A percentile compares a stretch with the other conserved stretches of the same genome.
Evolutionary conservation across 2,329 filamentous ascomycete species (phyloP).

Genomic region (Fusarium keratoplasticum): DNA sequence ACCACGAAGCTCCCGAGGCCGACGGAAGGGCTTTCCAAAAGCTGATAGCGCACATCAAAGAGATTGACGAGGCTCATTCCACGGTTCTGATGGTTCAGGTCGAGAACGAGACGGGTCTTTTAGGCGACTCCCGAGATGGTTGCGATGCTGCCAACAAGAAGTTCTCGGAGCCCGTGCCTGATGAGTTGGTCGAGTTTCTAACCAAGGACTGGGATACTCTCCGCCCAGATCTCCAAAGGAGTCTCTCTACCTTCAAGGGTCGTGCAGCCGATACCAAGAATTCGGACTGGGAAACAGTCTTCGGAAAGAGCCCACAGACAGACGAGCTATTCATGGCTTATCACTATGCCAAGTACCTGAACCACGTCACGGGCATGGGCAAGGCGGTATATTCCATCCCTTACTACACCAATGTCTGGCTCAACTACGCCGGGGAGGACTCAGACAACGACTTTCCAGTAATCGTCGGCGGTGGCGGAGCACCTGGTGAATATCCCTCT

Average conservation of each 20-base stretch:
- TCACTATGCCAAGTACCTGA: constrained; percentile 42
- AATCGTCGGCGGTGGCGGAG: constrained; percentile 43
- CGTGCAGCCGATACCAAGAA: not conserved
- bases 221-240: constrained; percentile 6
- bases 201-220: constrained; percentile 11
- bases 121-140: constrained; percentile 61
- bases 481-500: constrained; percentile 47
- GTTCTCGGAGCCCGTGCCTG: constrained; percentile 16
- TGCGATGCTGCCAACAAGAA: constrained; percentile 50
- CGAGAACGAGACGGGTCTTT: constrained; percentile 61
- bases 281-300: constrained; percentile 43
- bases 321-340: constrained; percentile 48
- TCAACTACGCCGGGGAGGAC: constrained; percentile 37
- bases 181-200: constrained; percentile 9
- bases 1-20: not conserved
- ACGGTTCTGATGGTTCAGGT: constrained; percentile 66
- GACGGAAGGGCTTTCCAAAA: constrained; percentile 42
- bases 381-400: constrained; percentile 41
- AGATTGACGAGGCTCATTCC: constrained; percentile 55
- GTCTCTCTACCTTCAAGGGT: not conserved
- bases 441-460: constrained; percentile 36
- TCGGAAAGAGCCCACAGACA: constrained; percentile 40
- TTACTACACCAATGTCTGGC: constrained; percentile 45
- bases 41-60: constrained; percentile 49
- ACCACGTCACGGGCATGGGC: constrained; percentile 42